Evolutionary conservation across 257 asterid species (phyloP).

Genomic region (Lycium ferocissimum): DNA sequence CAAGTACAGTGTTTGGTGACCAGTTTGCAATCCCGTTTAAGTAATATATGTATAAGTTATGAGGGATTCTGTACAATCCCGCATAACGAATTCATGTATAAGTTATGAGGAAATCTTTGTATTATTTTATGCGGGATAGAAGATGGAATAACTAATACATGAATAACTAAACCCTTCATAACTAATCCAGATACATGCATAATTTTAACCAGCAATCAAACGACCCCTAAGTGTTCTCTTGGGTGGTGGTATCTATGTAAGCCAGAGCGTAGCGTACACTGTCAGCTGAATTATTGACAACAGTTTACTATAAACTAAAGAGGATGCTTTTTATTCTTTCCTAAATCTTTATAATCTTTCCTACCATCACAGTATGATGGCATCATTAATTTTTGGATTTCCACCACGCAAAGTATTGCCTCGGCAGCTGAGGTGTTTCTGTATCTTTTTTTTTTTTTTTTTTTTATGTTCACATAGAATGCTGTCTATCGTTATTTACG

Average conservation of each 20-base stretch:
- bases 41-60: too few species aligned
- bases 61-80: too few species aligned
- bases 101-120: too few species aligned
- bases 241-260: background rate
- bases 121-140: too few species aligned
- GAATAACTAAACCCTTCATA: too few species aligned
- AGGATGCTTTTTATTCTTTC: background rate
- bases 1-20: too few species aligned
- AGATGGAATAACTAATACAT: too few species aligned
- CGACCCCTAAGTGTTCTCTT: too few species aligned
- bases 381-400: background rate
- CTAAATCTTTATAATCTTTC: background rate
- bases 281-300: background rate
- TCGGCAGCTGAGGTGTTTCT: background rate
- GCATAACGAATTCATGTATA: too few species aligned
- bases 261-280: background rate
- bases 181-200: too few species aligned
- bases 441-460: background rate
- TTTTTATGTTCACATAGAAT: background rate
- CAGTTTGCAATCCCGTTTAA: too few species aligned
- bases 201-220: too few species aligned
- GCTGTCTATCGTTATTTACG: background rate
- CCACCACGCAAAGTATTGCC: background rate
- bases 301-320: background rate
- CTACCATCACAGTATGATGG: background rate